Evolutionary conservation across 169 alveolate genomes (phyloP).

Genomic region (Plasmodium vinckei): DNA sequence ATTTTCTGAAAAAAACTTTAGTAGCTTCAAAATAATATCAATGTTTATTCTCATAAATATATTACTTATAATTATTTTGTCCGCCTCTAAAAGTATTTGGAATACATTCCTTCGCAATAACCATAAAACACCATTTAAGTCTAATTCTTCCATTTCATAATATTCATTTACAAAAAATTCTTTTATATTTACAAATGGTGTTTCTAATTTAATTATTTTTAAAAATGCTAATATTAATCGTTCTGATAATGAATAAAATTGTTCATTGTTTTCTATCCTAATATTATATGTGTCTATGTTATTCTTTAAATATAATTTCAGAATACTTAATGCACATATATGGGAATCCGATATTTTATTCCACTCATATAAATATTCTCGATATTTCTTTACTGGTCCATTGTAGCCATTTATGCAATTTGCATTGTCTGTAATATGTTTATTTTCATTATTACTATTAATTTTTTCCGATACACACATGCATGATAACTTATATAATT

Average conservation of each 20-base stretch:
- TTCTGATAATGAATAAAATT: conserved; percentile 65
- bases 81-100: conserved; percentile 70
- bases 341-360: conserved; percentile 67
- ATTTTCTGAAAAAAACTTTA: conserved; percentile 63
- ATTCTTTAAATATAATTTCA: conserved; percentile 58
- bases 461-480: conserved; percentile 12
- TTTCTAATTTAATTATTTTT: conserved; percentile 68
- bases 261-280: conserved; percentile 71
- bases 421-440: not conserved
- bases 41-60: conserved; percentile 66
- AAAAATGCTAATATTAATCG: conserved; percentile 54
- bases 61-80: conserved; percentile 71
- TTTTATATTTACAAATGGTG: conserved; percentile 42
- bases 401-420: too few species aligned
- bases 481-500: conserved; percentile 17
- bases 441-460: not conserved
- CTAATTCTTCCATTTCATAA: conserved; percentile 73
- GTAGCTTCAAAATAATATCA: conserved; percentile 58
- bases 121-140: conserved; percentile 67
- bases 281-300: conserved; percentile 13
- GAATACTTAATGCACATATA: conserved; percentile 64
- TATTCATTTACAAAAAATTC: conserved; percentile 26
- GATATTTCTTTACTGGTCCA: conserved; percentile 14
- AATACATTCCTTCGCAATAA: conserved; percentile 73
- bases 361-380: conserved; percentile 73